phyloP scores from a whole-genome alignment of 2,329 filamentous ascomycete genomes.

The Neofusicoccum cordaticola region DNA sequence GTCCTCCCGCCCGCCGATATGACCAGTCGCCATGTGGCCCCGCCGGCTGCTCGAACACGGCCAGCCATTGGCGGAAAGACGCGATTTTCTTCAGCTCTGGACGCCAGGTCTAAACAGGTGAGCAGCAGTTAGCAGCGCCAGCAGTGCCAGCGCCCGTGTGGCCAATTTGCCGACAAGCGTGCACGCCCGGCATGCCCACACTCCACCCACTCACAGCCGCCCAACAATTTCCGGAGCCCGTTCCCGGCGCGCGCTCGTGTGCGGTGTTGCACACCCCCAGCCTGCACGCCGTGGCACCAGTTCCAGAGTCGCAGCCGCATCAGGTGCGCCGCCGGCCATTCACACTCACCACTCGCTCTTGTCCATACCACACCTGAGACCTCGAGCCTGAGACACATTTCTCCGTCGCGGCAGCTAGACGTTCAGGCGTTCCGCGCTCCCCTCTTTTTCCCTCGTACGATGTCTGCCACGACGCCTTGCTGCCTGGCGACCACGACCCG shows the following conservation, averaged over 20 bases:
- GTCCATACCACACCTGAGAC: constrained; percentile 5
- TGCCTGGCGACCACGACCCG: constrained; percentile 4
- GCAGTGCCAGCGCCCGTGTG: background rate
- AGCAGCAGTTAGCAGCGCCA: background rate
- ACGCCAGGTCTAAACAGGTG: background rate
- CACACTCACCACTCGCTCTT: background rate
- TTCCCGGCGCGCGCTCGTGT: background rate
- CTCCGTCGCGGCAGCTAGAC: background rate
- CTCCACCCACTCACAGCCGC: background rate
- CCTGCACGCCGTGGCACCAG: constrained; percentile 8
- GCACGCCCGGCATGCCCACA: background rate
- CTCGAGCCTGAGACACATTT: background rate
- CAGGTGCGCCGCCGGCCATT: background rate
- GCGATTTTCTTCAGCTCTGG: constrained; percentile 2
- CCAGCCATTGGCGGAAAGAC: background rate
- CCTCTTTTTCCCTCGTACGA: background rate
- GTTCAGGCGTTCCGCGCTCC: background rate
- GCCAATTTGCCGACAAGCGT: background rate
- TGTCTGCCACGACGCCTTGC: background rate
- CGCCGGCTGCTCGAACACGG: background rate
- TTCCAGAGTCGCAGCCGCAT: constrained; percentile 11
- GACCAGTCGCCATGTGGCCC: constrained; percentile 8
- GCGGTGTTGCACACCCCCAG: constrained; percentile 2
- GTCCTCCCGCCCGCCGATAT: constrained; percentile 2
- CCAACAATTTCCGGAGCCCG: background rate